Conservation (phyloP, 345 rosid genomes). For the Linum usitatissimum region DNA sequence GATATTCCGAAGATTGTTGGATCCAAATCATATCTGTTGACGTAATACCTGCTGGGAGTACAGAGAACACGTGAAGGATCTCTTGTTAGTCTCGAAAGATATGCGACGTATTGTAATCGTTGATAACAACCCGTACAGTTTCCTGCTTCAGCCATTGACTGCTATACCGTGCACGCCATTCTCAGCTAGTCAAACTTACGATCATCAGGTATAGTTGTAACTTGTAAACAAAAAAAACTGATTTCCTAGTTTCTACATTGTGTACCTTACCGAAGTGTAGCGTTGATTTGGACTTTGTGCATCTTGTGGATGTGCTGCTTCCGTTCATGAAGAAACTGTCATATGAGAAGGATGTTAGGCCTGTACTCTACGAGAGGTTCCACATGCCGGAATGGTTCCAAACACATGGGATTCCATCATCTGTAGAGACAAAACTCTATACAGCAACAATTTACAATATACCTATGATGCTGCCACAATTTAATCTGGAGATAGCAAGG, state of each 20-base stretch:
- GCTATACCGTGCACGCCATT: constrained; percentile 96
- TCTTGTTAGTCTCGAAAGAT: constrained; percentile 61
- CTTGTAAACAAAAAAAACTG: too few species aligned
- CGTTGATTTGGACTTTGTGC: background rate
- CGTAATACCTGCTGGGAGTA: constrained; percentile 37
- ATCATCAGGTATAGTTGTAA: constrained; percentile 46
- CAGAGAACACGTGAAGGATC: constrained; percentile 90
- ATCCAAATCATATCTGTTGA: background rate
- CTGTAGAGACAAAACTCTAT: background rate
- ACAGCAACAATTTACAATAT: too few species aligned
- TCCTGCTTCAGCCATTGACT: constrained; percentile 80
- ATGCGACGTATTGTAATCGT: constrained; percentile 70
- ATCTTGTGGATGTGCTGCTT: background rate
- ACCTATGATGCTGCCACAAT: too few species aligned
- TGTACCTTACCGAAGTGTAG: too few species aligned
- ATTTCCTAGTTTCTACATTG: too few species aligned
- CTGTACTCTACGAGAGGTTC: background rate
- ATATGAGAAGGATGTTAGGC: background rate
- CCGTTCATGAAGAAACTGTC: background rate
- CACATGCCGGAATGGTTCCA: background rate
- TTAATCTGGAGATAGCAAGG: too few species aligned
- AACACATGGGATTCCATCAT: background rate
- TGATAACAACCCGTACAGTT: constrained; percentile 96
- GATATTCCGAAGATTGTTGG: background rate
- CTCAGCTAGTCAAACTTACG: constrained; percentile 64